Evolutionary conservation across 2,329 filamentous ascomycete genomes (phyloP), one percentile per base, ranked within the genome.

Genomic region (Epichloe amarillans): DNA sequence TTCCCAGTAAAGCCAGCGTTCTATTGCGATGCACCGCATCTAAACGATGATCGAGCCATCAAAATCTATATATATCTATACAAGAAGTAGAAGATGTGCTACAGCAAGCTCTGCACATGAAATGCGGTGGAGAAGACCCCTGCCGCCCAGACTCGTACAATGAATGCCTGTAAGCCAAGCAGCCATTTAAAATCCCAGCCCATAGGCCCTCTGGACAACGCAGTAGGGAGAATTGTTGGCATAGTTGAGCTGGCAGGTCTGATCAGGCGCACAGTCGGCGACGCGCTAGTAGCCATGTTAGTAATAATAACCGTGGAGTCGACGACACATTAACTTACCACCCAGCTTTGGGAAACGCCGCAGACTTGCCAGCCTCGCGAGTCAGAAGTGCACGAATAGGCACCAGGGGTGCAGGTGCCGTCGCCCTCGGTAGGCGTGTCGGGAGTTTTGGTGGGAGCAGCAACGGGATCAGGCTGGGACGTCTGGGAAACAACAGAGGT

Each of bases 301-400:
- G 23, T 10, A 33, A 36, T 12, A 12, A n/a, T 2, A 42, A 10
- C 21, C 30, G 10, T 10, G 11, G 11, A 4, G 21, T n/a, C 14
- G 14, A 38, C 36, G 19, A 39, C 4, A 39, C 5, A 23, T 14
- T 5, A 40, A 41, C 45, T 17, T 43, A 51, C 50, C 15, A 51
- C 40, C 50, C 50, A 51, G 30, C 3, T n/a, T 19, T n/a, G 5
- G 8, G 45, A 23, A 8, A 6, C 19, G 39, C 19, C 50, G 45
- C 50, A 51, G 19, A 51, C 45, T 41, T 51, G 45, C 45, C 38
- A 47, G 37, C 30, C 38, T 12, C n/a, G 37, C 2, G 19, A 17
- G 30, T 51, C 50, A 21, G 39, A 47, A 10, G 49, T 26, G 33
- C 50, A 51, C 23, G 44, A 35, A 41, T 17, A 44, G 21, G 39